Conservation (phyloP, 2,329 filamentous ascomycete species). For the Aspergillus fijiensis region DNA sequence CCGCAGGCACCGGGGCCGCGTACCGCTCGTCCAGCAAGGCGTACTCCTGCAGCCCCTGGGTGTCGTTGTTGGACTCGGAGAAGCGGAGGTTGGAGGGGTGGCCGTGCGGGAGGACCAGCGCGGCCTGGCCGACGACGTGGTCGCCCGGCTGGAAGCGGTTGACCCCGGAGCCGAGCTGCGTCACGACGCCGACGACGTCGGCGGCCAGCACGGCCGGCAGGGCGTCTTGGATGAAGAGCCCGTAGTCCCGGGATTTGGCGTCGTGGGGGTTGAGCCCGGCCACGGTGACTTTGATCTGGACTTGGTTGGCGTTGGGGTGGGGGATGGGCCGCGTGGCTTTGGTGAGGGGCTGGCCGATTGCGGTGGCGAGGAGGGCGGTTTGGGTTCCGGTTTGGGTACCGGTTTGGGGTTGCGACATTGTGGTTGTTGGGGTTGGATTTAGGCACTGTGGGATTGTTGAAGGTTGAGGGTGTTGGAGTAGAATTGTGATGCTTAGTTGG, state of each 20-base stretch:
- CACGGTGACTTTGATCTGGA: slow-evolving; percentile 41
- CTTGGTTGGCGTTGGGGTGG: slow-evolving; percentile 31
- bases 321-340: slow-evolving; percentile 20
- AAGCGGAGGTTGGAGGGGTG: slow-evolving; percentile 19
- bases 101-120: slow-evolving; percentile 26
- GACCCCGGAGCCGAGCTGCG: background rate
- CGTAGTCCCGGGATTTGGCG: slow-evolving; percentile 37
- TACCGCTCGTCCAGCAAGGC: slow-evolving; percentile 32
- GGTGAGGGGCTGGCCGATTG: background rate
- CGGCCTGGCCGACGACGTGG: slow-evolving; percentile 38
- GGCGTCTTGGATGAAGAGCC: slow-evolving; percentile 36
- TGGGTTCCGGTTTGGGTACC: background rate
- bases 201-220: slow-evolving; percentile 24
- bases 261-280: slow-evolving; percentile 36
- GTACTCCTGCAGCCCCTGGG: slow-evolving; percentile 42
- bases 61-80: background rate
- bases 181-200: background rate
- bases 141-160: slow-evolving; percentile 29
- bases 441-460: no score
- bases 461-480: no score
- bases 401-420: background rate
- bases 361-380: background rate
- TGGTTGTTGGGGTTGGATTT: no score
- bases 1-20: slow-evolving; percentile 35
- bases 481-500: no score